phyloP scores from a whole-genome alignment of 176 grass and related monocot genomes.

The Oryza australiensis region DNA sequence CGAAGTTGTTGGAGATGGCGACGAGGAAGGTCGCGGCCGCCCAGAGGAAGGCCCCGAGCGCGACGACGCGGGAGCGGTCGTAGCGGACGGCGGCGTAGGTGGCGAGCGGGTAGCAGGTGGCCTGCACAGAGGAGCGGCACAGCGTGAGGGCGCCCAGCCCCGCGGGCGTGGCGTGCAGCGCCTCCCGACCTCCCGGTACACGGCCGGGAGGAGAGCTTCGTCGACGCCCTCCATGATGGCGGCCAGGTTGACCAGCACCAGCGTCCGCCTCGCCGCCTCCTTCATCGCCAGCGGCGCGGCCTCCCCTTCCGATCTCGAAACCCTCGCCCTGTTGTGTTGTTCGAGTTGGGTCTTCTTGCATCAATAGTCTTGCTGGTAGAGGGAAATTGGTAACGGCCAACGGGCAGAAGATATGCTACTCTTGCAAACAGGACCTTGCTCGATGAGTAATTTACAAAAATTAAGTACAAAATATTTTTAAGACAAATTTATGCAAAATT shows the following conservation, averaged over 20 bases:
- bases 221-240: constrained; percentile 60
- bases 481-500: no score
- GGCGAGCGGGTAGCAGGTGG: constrained; percentile 49
- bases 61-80: constrained; percentile 51
- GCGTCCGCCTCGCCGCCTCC: constrained; percentile 40
- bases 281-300: neutral
- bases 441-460: neutral
- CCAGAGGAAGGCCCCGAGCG: constrained; percentile 55
- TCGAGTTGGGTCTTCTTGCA: neutral
- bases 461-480: no score
- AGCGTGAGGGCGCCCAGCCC: constrained; percentile 59
- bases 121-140: constrained; percentile 52
- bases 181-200: constrained; percentile 62
- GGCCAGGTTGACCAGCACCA: constrained; percentile 51
- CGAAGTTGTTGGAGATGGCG: constrained; percentile 46
- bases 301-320: neutral
- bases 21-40: constrained; percentile 58
- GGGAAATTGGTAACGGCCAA: neutral
- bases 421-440: neutral
- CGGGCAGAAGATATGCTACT: neutral
- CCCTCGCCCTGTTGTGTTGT: neutral
- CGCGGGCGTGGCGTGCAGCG: constrained; percentile 43
- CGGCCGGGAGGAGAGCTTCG: constrained; percentile 54
- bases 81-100: constrained; percentile 45
- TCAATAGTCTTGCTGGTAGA: neutral